phyloP scores from a whole-genome alignment of 106 monocot species.

The Chionographis japonica region DNA sequence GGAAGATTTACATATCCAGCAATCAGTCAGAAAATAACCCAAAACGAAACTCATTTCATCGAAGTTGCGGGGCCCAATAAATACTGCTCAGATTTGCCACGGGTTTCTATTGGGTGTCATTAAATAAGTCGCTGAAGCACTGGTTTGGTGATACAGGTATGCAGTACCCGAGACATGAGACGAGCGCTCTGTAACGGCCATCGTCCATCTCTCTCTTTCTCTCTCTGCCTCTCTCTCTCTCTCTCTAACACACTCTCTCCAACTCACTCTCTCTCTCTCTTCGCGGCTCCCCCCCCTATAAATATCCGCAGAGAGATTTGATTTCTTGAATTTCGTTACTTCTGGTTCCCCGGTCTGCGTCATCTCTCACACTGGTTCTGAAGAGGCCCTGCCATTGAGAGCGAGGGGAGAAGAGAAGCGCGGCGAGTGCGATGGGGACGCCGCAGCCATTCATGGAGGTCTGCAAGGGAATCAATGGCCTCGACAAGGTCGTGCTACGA shows the following conservation, averaged over 20 bases:
- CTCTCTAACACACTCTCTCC: neutral
- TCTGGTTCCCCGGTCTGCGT: too few relatives aligned
- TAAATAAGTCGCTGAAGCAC: too few relatives aligned
- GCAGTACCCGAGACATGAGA: neutral
- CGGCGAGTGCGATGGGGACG: neutral
- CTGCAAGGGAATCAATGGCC: conserved; percentile 11
- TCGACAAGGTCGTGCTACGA: conserved; percentile 15
- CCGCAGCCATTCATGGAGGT: conserved; percentile 3
- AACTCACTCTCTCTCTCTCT: neutral
- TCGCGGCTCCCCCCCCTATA: too few relatives aligned
- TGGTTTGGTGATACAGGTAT: neutral
- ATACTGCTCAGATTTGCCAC: too few relatives aligned
- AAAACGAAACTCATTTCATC: too few relatives aligned
- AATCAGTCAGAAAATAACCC: too few relatives aligned
- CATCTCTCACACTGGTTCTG: too few relatives aligned
- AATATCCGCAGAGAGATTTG: too few relatives aligned
- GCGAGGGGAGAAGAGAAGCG: neutral
- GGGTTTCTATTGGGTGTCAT: too few relatives aligned
- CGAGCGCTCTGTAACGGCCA: neutral
- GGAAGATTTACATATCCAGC: too few relatives aligned
- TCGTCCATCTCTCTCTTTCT: neutral
- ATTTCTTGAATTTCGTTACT: neutral
- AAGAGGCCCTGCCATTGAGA: neutral
- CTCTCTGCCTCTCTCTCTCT: neutral
- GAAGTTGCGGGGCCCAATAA: too few relatives aligned